phyloP scores from a whole-genome alignment of 345 rosid species.

The Gossypium australe region DNA sequence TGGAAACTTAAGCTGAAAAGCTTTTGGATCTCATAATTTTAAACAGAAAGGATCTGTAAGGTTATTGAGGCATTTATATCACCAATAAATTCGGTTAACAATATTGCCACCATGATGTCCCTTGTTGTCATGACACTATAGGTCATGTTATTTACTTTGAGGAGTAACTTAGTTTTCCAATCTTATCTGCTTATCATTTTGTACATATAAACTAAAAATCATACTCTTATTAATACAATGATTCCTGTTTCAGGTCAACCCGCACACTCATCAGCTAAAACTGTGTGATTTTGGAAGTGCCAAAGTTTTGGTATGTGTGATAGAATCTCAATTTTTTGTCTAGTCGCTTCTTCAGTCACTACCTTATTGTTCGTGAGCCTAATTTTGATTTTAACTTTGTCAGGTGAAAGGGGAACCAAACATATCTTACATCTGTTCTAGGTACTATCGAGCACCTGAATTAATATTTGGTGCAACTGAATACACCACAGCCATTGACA shows the following conservation, averaged over 20 bases:
- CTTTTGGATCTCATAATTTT: neutral
- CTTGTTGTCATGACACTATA: neutral
- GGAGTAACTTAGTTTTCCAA: neutral
- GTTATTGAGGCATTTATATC: neutral
- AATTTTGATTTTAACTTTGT: constrained; percentile 17
- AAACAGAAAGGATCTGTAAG: neutral
- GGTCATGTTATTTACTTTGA: neutral
- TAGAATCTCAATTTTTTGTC: neutral
- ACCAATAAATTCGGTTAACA: neutral
- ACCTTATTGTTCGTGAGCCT: neutral
- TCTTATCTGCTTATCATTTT: neutral
- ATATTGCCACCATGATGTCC: neutral
- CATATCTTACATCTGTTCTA: constrained; percentile 91
- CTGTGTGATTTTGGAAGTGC: constrained; percentile 98
- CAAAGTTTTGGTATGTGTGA: constrained; percentile 73
- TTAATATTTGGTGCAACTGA: constrained; percentile 96
- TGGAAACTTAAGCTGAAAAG: neutral
- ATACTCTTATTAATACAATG: neutral
- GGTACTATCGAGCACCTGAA: constrained; percentile 98
- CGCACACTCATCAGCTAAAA: constrained; percentile 96
- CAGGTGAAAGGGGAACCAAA: constrained; percentile 97
- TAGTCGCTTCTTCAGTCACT: neutral
- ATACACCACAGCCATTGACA: constrained; percentile 92
- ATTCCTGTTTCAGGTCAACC: constrained; percentile 58
- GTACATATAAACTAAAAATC: neutral